These are phyloP conservation scores for Pseudoturritis turrita DNA, from an alignment of 345 rosid species.

Conservation along the genomic window DNA sequence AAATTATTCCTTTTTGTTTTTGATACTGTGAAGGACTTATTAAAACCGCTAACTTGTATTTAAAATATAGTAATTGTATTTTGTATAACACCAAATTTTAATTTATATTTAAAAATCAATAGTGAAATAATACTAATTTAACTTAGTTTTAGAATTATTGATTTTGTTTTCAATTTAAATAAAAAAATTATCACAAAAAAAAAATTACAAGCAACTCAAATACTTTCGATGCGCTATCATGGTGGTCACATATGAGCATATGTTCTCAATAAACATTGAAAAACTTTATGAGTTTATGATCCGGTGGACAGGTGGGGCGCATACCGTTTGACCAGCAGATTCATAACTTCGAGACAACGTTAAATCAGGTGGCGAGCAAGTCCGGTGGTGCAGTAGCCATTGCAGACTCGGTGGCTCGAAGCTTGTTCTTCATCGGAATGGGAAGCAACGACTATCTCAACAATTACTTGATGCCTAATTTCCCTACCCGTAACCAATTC, in stretches of 20 bases:
- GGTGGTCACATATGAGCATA: neutral
- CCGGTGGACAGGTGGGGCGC: conserved; percentile 64
- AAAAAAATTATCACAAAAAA: neutral
- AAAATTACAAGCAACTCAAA: neutral
- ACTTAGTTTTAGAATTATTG: neutral
- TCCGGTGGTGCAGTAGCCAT: conserved; percentile 66
- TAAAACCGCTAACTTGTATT: neutral
- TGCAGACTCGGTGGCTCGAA: conserved; percentile 42
- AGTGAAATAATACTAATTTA: neutral
- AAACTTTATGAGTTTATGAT: neutral
- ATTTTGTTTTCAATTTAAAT: neutral
- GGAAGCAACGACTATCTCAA: conserved; percentile 97
- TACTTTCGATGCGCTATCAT: neutral
- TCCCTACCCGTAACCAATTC: conserved; percentile 60
- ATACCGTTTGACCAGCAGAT: conserved; percentile 85
- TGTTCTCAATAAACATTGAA: no score
- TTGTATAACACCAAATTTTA: neutral
- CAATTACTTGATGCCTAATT: conserved; percentile 96
- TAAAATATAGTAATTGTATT: neutral
- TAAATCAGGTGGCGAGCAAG: conserved; percentile 57
- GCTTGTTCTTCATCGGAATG: conserved; percentile 89
- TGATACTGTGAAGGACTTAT: neutral
- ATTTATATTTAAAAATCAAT: neutral
- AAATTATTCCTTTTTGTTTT: neutral
- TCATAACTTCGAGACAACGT: conserved; percentile 67